Conservation (phyloP, 257 asterid species). For the Salvia hispanica region DNA sequence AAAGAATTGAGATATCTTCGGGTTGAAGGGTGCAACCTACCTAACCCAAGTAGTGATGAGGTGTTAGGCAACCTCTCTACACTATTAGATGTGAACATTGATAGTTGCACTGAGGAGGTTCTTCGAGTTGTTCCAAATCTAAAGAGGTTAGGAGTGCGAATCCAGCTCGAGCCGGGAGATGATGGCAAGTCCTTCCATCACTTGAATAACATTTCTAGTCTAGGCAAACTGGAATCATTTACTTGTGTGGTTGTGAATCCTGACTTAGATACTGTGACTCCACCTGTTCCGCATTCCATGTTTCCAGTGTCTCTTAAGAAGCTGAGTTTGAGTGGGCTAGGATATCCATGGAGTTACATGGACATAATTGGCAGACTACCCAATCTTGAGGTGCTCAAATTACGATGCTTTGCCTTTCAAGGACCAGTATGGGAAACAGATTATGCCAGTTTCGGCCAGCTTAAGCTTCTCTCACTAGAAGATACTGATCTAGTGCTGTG, state of each 20-base stretch:
- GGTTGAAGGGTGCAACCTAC: neutral
- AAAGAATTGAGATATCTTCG: neutral
- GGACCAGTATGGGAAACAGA: constrained; percentile 13
- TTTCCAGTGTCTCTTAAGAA: constrained; percentile 6
- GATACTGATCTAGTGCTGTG: constrained; percentile 7
- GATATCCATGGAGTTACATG: constrained; percentile 8
- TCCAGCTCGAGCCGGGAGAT: neutral
- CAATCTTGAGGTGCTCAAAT: constrained; percentile 8
- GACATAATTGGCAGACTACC: neutral
- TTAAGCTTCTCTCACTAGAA: neutral
- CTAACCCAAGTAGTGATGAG: neutral
- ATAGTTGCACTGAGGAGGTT: constrained; percentile 8
- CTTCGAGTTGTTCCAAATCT: neutral
- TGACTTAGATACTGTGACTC: neutral
- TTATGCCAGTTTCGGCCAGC: neutral
- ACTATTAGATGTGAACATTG: neutral
- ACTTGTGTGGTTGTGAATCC: constrained; percentile 2
- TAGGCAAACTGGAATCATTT: neutral
- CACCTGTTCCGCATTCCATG: constrained; percentile 2
- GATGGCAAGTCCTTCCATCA: neutral
- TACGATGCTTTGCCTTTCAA: constrained; percentile 15
- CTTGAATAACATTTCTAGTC: constrained; percentile 5
- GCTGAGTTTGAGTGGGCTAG: constrained; percentile 3
- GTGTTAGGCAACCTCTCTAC: neutral
- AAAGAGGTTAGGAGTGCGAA: constrained; percentile 2